A percentile compares a stretch with the other conserved stretches of the same genome.
These are phyloP conservation scores for Puccinia novopanici DNA, from an alignment of 1,284 basidiomycete species.

Conservation along the genomic window DNA sequence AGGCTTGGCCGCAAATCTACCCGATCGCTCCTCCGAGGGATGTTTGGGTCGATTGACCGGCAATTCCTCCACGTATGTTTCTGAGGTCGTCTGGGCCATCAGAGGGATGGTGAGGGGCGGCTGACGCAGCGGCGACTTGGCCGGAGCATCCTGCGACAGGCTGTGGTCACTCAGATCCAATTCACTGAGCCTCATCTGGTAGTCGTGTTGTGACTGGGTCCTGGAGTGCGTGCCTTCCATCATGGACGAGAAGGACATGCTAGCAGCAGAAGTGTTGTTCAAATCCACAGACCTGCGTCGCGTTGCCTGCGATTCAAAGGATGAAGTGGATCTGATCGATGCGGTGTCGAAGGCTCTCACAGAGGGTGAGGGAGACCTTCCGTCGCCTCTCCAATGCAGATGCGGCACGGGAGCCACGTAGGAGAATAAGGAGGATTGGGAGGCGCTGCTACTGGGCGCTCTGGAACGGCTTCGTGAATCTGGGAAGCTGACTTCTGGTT, in stretches of 20 bases:
- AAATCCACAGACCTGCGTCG: not conserved
- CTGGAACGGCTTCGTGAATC: not conserved
- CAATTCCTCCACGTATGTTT: constrained; percentile 24
- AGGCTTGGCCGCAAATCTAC: constrained; percentile 9
- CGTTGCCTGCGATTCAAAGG: not conserved
- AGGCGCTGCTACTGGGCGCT: not conserved
- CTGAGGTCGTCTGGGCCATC: constrained; percentile 20
- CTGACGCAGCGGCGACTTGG: not conserved
- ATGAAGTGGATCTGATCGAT: not conserved
- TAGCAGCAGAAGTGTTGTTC: not conserved
- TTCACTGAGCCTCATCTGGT: not conserved
- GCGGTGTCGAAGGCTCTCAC: not conserved
- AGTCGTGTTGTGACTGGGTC: not conserved
- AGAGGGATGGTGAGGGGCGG: not conserved
- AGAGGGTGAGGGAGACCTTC: not conserved
- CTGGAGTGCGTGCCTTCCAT: not conserved
- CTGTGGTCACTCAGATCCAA: not conserved
- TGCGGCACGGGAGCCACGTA: not conserved
- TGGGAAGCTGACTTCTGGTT: not conserved
- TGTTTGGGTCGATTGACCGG: constrained; percentile 16
- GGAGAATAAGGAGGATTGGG: not conserved
- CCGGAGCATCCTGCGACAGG: not conserved
- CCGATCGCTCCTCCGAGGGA: constrained; percentile 23
- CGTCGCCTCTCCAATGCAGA: not conserved
- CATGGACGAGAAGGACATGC: constrained; percentile 1